A percentile compares a stretch with the other conserved stretches of the same genome.
These are phyloP conservation scores for Thelephora ganbajun DNA, from an alignment of 768 basidiomycete species.

Conservation along the genomic window DNA sequence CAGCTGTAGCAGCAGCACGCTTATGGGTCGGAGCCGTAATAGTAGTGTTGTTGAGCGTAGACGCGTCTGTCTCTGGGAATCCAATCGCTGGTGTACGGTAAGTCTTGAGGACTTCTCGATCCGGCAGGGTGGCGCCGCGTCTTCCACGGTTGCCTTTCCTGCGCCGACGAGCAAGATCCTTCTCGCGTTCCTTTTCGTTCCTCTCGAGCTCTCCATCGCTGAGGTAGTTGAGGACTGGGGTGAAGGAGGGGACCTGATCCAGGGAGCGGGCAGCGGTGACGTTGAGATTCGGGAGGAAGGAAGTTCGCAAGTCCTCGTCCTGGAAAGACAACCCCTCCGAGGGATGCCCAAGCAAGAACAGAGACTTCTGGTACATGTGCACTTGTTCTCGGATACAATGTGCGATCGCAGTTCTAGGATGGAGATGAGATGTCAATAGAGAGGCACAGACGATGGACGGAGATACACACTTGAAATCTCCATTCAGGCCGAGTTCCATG, in stretches of 20 bases:
- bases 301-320: slow-evolving; percentile 84
- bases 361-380: slow-evolving; percentile 79
- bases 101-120: slow-evolving; percentile 86
- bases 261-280: slow-evolving; percentile 50
- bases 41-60: slow-evolving; percentile 50
- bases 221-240: slow-evolving; percentile 81
- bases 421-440: background rate
- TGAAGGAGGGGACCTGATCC: slow-evolving; percentile 69
- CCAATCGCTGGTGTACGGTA: slow-evolving; percentile 82
- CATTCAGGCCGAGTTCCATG: slow-evolving; percentile 75
- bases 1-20: slow-evolving; percentile 78
- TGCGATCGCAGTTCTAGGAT: slow-evolving; percentile 77
- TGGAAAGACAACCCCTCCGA: slow-evolving; percentile 64
- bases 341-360: slow-evolving; percentile 82
- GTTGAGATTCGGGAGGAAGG: slow-evolving; percentile 74
- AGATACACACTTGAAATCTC: slow-evolving; percentile 76
- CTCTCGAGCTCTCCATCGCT: slow-evolving; percentile 81
- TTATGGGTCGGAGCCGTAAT: slow-evolving; percentile 50
- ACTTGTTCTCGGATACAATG: slow-evolving; percentile 95
- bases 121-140: slow-evolving; percentile 73
- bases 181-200: slow-evolving; percentile 87
- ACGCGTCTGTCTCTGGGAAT: slow-evolving; percentile 66
- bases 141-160: slow-evolving; percentile 76
- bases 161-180: slow-evolving; percentile 75
- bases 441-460: background rate